phyloP scores from a whole-genome alignment of 148 eudicot species.

The Rhododendron mucronatum region DNA sequence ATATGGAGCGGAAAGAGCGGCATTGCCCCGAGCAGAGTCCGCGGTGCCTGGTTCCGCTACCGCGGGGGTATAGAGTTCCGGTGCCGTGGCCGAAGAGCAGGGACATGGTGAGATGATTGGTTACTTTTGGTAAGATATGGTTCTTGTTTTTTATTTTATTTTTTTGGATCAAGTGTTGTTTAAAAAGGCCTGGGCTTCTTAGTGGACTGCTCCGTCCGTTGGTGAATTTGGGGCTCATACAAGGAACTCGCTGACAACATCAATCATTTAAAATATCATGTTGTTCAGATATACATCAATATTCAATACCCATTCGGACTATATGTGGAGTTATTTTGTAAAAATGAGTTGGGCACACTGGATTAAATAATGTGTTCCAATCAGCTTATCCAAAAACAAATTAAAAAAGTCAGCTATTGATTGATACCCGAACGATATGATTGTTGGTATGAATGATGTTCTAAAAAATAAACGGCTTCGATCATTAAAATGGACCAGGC shows the following conservation, averaged over 20 bases:
- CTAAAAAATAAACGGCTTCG: neutral
- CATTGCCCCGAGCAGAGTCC: constrained; percentile 59
- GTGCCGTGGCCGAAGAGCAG: constrained; percentile 91
- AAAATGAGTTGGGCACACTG: neutral
- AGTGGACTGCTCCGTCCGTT: too few relatives aligned
- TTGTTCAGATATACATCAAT: too few relatives aligned
- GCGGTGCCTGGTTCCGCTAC: constrained; percentile 62
- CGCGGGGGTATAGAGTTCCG: constrained; percentile 65
- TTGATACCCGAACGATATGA: neutral
- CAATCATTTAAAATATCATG: too few relatives aligned
- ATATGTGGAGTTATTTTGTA: neutral
- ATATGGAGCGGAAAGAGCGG: constrained; percentile 87
- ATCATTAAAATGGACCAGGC: too few relatives aligned
- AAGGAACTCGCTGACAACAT: too few relatives aligned
- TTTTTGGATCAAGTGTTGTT: neutral
- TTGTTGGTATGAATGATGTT: neutral
- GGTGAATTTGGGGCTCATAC: too few relatives aligned
- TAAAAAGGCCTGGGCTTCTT: neutral
- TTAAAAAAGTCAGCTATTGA: neutral
- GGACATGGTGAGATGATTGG: constrained; percentile 97
- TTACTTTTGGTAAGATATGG: constrained; percentile 64
- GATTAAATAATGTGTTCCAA: neutral
- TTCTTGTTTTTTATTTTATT: constrained; percentile 3
- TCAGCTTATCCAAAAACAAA: neutral
- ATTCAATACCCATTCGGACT: neutral